Base-by-base conservation (phyloP, 805 yeast genomes). In the Starmerella cellae region DNA sequence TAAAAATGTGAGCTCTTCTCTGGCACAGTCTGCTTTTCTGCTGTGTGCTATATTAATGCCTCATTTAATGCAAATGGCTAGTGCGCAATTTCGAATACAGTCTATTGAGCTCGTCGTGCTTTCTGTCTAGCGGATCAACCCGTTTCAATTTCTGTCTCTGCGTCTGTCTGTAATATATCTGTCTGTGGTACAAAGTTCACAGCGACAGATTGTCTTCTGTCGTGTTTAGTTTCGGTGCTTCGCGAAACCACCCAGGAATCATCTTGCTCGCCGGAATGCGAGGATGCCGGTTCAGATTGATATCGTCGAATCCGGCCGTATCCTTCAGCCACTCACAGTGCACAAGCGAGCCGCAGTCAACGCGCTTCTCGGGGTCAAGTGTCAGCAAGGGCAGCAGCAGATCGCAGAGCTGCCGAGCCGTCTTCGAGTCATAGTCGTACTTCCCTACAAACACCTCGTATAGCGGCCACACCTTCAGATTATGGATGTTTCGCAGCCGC, bases 291-390 rank as follows among this genome's bases (percentile, higher is more conserved):
- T 82, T 95, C 3, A 81, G 63, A 3, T 61, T 65, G 13, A 81
- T 73, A 52, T 76, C 69, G 44, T 81, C 91, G 58, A 80, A 68
- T 0, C 93, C 93, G 27, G 73, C 60, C 0, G 88, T 84, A 56
- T 95, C 95, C 85, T 11, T 79, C 77, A 59, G 41, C 50, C 50
- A 48, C 32, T 43, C 41, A 14, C 29, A 85, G 95, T 55, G 83
- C 80, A 2, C 82, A 75, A 76, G 85, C 3, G 95, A 95, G 17
- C 97, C 98, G 1, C 97, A 97, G 64, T 91, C 98, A 13, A 88
- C 88, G 50, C 99, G 69, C 42, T 63, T 60, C 45, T 73, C 77
- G 1, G 98, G 97, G 58, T 79, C 82, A 18, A 83, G 61, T 18
- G 69, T 59, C 36, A 91, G 67, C 95, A 91, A 83, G 8, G 96